Percentiles rank a stretch among this genome's conserved stretches.
phyloP scores from a whole-genome alignment of 805 yeast genomes.

The Blastobotrys terrestris region DNA sequence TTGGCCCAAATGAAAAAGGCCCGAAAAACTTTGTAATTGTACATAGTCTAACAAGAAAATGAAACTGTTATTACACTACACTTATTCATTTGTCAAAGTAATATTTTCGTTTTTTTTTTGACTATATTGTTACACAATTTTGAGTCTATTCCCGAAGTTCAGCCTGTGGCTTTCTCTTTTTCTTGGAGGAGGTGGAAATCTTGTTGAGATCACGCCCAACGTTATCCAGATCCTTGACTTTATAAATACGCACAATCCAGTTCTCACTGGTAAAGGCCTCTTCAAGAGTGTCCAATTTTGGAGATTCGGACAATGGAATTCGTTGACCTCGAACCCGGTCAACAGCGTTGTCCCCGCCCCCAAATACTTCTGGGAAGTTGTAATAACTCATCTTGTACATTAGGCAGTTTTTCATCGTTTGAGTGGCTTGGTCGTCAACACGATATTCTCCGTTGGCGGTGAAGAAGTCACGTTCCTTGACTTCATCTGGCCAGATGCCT shows the following conservation, averaged over 20 bases:
- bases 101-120: neutral
- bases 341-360: conserved; percentile 32
- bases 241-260: conserved; percentile 93
- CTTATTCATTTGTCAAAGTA: neutral
- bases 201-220: conserved; percentile 61
- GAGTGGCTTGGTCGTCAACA: conserved; percentile 75
- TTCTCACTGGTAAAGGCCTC: conserved; percentile 94
- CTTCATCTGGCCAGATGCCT: conserved; percentile 99
- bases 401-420: conserved; percentile 80
- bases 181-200: conserved; percentile 14
- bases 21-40: neutral
- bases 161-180: conserved; percentile 18
- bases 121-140: neutral
- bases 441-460: conserved; percentile 81
- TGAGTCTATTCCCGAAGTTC: conserved; percentile 16
- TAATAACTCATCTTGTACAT: conserved; percentile 94
- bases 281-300: conserved; percentile 68
- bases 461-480: conserved; percentile 78
- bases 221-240: conserved; percentile 81
- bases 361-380: conserved; percentile 68
- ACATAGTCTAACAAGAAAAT: neutral
- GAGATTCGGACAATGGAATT: conserved; percentile 45
- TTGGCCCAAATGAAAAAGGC: neutral
- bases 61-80: neutral
- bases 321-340: conserved; percentile 89